These are phyloP conservation scores for Thamnidium elegans DNA, from an alignment of 192 early-diverging fungal genomes.

Conservation along the genomic window DNA sequence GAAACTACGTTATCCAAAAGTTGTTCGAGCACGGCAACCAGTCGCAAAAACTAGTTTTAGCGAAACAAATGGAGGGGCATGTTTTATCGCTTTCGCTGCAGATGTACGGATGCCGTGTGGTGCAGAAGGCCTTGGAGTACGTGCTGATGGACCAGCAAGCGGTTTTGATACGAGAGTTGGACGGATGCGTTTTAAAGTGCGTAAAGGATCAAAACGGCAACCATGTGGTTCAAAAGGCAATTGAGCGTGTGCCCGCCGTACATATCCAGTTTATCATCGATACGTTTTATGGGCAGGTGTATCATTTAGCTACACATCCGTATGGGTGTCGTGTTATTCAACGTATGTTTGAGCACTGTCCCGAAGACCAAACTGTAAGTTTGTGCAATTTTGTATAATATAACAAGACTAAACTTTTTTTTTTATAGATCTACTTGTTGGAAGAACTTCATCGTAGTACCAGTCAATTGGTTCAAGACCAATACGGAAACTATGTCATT, in stretches of 20 bases:
- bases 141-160: slow-evolving; percentile 90
- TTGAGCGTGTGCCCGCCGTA: slow-evolving; percentile 89
- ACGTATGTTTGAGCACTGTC: slow-evolving; percentile 98
- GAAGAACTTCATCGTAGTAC: slow-evolving; percentile 95
- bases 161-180: slow-evolving; percentile 83
- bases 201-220: slow-evolving; percentile 99
- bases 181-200: slow-evolving; percentile 95
- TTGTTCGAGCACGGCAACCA: slow-evolving; percentile 98
- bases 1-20: slow-evolving; percentile 99
- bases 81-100: slow-evolving; percentile 90
- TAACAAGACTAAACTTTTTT: not conserved
- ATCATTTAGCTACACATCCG: slow-evolving; percentile 93
- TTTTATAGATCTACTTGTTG: slow-evolving; percentile 63
- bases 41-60: slow-evolving; percentile 87
- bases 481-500: slow-evolving; percentile 99
- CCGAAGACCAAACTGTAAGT: slow-evolving; percentile 73
- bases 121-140: slow-evolving; percentile 98
- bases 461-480: slow-evolving; percentile 90
- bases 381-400: not conserved
- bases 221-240: slow-evolving; percentile 99
- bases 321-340: slow-evolving; percentile 99
- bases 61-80: slow-evolving; percentile 96
- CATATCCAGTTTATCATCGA: slow-evolving; percentile 97
- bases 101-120: slow-evolving; percentile 99
- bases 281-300: slow-evolving; percentile 96